Evolutionary conservation across 2,329 filamentous ascomycete genomes (phyloP), one percentile per base, ranked within the genome.

Genomic region (Phoma sp.): DNA sequence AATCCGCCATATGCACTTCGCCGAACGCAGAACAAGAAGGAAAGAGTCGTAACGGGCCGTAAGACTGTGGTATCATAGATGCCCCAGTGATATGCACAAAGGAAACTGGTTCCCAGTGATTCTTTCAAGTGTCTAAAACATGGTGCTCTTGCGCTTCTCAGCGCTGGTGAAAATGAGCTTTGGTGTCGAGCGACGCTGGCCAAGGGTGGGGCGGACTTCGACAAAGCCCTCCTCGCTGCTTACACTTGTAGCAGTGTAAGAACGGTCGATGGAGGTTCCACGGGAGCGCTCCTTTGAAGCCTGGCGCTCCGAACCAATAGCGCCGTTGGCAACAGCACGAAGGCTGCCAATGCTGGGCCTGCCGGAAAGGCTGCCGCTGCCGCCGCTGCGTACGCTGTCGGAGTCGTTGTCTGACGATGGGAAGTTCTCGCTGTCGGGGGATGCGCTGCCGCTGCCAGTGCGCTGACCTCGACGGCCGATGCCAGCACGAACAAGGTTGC

Each of bases 401-500:
- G 74, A 66, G 55, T 75, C 73, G 52, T 95, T 91, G 69, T 93
- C 91, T 30, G 85, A 84, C 42, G 88, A 84, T 9, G 88, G 87
- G 61, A 90, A 88, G 52, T 84, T 87, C 79, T 98, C 95, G 47
- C 92, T 97, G 52, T 93, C 89, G 11, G 95, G 93, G 69, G 91
- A 96, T 78, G 92, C 91, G 76, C 89, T 93, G 55, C 91, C 91
- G 57, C 80, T 80, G 73, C 87, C 88, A 59, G 86, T 82, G 59
- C 89, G 90, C 53, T 84, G 81, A 56, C 80, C 84, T 51, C 93
- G 91, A 55, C 95, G 90, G 70, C 92, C 91, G 59, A 95, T 84
- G 14, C 93, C 93, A 47, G 93, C 93, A 61, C 91, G 90, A 57
- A 97, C 91, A 42, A 99, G 84, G 72, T 92, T 97, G 79, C 93